Percentiles rank a stretch among this genome's conserved stretches.
Conservation (phyloP, 139 green algal genomes). For the Chlamydomonas asymmetrica region DNA sequence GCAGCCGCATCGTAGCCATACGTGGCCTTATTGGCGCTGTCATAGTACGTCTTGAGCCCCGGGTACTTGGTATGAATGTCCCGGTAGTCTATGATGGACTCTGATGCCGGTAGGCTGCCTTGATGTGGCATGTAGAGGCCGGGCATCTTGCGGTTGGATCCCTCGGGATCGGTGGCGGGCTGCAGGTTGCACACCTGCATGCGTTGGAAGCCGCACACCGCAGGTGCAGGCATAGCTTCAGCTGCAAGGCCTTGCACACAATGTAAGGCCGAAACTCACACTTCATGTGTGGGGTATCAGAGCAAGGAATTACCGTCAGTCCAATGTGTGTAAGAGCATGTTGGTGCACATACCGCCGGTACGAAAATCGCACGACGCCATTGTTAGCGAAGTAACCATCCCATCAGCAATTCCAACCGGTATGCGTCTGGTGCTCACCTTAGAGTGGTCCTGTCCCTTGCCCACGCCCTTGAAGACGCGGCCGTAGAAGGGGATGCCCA, state of each 20-base stretch:
- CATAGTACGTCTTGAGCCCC: neutral
- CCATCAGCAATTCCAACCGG: too few species aligned
- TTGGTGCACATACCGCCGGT: too few species aligned
- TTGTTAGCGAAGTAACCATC: too few species aligned
- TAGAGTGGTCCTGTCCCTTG: neutral
- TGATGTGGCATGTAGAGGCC: neutral
- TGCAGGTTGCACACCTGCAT: neutral
- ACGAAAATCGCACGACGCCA: too few species aligned
- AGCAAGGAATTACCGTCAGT: too few species aligned
- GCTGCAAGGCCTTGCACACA: too few species aligned
- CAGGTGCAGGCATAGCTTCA: too few species aligned
- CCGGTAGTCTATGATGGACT: neutral
- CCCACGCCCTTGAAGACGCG: neutral
- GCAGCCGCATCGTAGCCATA: neutral
- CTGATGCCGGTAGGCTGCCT: neutral
- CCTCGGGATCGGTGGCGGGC: neutral
- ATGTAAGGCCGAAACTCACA: too few species aligned
- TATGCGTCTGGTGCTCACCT: slow-evolving; percentile 2
- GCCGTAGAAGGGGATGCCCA: neutral
- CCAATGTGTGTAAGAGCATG: too few species aligned
- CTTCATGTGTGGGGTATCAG: too few species aligned
- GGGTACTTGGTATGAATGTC: neutral
- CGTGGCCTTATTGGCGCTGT: neutral
- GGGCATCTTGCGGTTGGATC: too few species aligned
- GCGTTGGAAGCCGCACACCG: too few species aligned